Evolutionary conservation across 495 filamentous ascomycete species (phyloP).

Genomic region (Articulospora tetracladia): DNA sequence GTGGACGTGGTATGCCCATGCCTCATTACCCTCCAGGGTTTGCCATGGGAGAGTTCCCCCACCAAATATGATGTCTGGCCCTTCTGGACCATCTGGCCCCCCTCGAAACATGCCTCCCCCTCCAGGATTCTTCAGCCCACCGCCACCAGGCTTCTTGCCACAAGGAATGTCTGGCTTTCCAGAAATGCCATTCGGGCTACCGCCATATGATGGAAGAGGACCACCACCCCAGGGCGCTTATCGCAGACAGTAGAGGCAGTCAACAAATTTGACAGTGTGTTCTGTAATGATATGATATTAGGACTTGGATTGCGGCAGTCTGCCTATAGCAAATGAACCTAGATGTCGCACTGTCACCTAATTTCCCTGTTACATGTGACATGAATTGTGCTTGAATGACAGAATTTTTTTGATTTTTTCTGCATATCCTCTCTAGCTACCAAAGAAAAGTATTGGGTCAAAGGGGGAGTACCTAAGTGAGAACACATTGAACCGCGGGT

Average conservation of each 20-base stretch:
- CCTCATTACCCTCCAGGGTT: constrained; percentile 41
- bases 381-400: no score
- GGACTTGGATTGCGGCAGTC: neutral
- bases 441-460: no score
- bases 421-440: neutral
- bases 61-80: constrained; percentile 38
- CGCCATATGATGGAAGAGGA: constrained; percentile 40
- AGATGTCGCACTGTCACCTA: neutral
- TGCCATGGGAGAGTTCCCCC: constrained; percentile 32
- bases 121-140: constrained; percentile 45
- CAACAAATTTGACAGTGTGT: neutral
- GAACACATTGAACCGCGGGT: no score
- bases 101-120: constrained; percentile 25
- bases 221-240: constrained; percentile 30
- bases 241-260: constrained; percentile 6
- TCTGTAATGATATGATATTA: neutral
- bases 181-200: constrained; percentile 38
- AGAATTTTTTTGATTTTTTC: no score
- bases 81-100: neutral
- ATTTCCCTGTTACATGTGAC: no score
- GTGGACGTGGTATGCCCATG: constrained; percentile 42
- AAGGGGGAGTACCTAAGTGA: no score
- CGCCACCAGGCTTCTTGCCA: constrained; percentile 26
- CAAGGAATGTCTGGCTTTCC: constrained; percentile 42
- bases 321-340: neutral